Conservation (phyloP, 306 rosid genomes). For the Gynostemma pentaphyllum region DNA sequence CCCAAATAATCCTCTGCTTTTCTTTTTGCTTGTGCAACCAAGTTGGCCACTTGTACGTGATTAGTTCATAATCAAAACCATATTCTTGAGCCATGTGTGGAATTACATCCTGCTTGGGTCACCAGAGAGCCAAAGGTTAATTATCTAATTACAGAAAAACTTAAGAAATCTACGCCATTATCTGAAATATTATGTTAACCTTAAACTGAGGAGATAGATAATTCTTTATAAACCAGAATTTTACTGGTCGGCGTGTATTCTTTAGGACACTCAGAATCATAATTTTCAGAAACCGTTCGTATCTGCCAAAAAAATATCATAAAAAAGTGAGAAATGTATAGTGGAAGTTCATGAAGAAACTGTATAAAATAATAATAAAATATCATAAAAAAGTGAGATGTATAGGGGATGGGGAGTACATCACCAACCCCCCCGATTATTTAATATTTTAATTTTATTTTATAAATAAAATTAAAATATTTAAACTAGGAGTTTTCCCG, state of each 20-base stretch:
- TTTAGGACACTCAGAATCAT: conserved; percentile 92
- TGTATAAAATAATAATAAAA: background rate
- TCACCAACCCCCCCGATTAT: too few species aligned
- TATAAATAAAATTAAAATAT: too few species aligned
- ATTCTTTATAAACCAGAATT: conserved; percentile 99
- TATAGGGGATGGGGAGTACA: too few species aligned
- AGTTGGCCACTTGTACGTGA: conserved; percentile 98
- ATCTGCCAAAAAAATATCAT: conserved; percentile 42
- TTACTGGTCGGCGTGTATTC: conserved; percentile 87
- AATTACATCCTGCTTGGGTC: conserved; percentile 55
- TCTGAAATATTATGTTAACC: conserved; percentile 29
- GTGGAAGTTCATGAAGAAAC: conserved; percentile 4
- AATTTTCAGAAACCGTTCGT: conserved; percentile 90
- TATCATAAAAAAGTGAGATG: too few species aligned
- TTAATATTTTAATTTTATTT: too few species aligned
- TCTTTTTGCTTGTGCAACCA: conserved; percentile 99
- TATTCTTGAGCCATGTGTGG: conserved; percentile 91
- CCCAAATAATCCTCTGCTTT: conserved; percentile 98
- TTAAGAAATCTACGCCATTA: background rate
- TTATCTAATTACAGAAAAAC: conserved; percentile 1
- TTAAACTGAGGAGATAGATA: conserved; percentile 93
- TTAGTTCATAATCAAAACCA: conserved; percentile 78
- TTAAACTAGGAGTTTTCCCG: too few species aligned
- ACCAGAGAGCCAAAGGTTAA: conserved; percentile 16
- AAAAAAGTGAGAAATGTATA: background rate